Percentiles rank a stretch among this genome's conserved stretches.
Evolutionary conservation across 2,329 filamentous ascomycete genomes (phyloP).

Genomic region (Zasmidium citrigriseum): DNA sequence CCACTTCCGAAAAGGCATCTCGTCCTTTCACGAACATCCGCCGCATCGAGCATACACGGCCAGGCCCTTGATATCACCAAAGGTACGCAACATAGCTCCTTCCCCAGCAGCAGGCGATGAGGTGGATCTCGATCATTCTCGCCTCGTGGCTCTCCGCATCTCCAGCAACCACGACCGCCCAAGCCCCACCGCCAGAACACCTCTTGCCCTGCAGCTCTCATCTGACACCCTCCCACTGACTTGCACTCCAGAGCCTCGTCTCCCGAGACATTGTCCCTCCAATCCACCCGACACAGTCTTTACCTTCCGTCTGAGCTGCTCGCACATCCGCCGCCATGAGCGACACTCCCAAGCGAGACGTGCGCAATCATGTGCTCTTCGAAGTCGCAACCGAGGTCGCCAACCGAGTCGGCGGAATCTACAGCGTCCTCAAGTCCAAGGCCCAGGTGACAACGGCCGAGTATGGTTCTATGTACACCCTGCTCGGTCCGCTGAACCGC

Average conservation of each 20-base stretch:
- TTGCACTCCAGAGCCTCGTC: background rate
- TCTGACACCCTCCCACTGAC: background rate
- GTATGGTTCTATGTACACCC: slow-evolving; percentile 95
- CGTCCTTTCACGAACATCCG: background rate
- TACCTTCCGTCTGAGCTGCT: slow-evolving; percentile 2
- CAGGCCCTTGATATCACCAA: background rate
- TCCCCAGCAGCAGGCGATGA: background rate
- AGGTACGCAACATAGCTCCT: background rate
- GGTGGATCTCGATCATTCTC: background rate
- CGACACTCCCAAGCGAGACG: slow-evolving; percentile 60
- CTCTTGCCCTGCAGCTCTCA: background rate
- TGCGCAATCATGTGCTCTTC: slow-evolving; percentile 94
- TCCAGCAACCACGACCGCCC: background rate
- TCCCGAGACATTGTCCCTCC: slow-evolving; percentile 9
- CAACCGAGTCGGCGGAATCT: slow-evolving; percentile 97
- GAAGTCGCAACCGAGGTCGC: slow-evolving; percentile 97
- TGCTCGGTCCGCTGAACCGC: slow-evolving; percentile 92
- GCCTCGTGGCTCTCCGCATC: background rate
- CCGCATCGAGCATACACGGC: too few relatives aligned
- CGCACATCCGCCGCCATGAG: slow-evolving; percentile 29
- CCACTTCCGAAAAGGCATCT: background rate
- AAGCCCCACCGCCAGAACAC: background rate
- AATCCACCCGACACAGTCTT: background rate
- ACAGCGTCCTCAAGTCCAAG: slow-evolving; percentile 98
- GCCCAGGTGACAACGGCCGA: slow-evolving; percentile 96